Percentiles rank a stretch among this genome's conserved stretches.
Evolutionary conservation across 176 grass and related monocot species (phyloP).

Genomic region (Lolium multiflorum): DNA sequence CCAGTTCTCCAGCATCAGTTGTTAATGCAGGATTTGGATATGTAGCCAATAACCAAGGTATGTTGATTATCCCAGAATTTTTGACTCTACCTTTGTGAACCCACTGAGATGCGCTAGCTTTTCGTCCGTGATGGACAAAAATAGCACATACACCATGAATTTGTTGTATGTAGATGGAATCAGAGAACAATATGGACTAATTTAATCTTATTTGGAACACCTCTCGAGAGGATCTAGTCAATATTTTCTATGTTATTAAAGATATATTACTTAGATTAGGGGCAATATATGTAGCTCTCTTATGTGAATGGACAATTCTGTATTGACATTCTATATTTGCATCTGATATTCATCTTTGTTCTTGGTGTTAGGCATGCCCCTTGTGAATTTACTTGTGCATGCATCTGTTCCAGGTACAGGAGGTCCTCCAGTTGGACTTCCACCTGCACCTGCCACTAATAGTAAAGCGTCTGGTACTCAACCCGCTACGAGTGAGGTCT

Average conservation of each 20-base stretch:
- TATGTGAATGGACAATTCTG: conserved; percentile 22
- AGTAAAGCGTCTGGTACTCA: conserved; percentile 68
- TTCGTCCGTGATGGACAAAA: background rate
- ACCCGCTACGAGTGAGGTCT: conserved; percentile 80
- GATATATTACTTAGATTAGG: background rate
- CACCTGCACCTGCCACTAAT: conserved; percentile 56
- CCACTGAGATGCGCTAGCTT: background rate
- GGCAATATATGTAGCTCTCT: conserved; percentile 1
- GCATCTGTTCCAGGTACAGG: conserved; percentile 65
- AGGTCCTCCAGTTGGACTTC: conserved; percentile 52
- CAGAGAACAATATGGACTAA: background rate
- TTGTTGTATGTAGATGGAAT: conserved; percentile 18
- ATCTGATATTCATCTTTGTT: conserved; percentile 31
- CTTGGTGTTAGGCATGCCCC: conserved; percentile 33
- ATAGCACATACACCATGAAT: background rate
- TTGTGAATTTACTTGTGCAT: conserved; percentile 51
- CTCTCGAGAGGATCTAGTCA: background rate
- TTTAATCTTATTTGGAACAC: background rate
- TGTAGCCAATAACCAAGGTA: conserved; percentile 72
- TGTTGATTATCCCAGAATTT: background rate
- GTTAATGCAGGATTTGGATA: conserved; percentile 55
- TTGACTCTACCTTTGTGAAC: background rate
- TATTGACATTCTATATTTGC: background rate
- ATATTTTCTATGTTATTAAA: conserved; percentile 11
- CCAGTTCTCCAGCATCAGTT: conserved; percentile 63